Evolutionary conservation across 805 yeast genomes (phyloP).

Genomic region (Clavispora fructus): DNA sequence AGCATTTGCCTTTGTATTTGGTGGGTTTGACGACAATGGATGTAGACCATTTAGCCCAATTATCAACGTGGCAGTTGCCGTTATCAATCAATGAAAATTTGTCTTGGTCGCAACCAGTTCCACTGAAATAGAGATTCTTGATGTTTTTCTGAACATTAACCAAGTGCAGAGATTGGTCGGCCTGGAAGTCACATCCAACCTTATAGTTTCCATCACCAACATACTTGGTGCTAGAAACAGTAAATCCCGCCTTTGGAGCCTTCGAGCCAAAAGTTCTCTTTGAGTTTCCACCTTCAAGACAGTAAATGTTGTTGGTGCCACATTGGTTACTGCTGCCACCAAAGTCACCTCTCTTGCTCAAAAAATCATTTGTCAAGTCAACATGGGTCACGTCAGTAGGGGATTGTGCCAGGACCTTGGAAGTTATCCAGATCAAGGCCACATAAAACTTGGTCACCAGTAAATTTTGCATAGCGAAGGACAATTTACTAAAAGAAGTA

Average conservation of each 20-base stretch:
- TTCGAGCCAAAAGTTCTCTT: not conserved
- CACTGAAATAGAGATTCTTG: not conserved
- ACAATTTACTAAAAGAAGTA: not conserved
- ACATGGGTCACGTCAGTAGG: not conserved
- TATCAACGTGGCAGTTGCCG: not conserved
- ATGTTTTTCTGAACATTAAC: not conserved
- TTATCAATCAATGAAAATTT: not conserved
- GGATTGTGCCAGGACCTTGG: not conserved
- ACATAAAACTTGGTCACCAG: not conserved
- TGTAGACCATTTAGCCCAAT: constrained; percentile 1
- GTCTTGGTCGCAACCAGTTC: not conserved
- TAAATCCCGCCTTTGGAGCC: not conserved
- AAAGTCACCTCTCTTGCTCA: not conserved
- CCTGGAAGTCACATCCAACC: not conserved
- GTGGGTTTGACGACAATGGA: not conserved
- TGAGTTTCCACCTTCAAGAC: not conserved
- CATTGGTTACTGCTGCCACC: not conserved
- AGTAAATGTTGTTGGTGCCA: not conserved
- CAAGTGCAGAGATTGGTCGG: not conserved
- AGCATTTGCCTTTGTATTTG: not conserved
- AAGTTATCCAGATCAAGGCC: not conserved
- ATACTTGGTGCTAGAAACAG: not conserved
- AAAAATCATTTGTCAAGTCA: not conserved
- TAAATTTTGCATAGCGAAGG: not conserved
- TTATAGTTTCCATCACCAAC: not conserved